Conservation (phyloP, 106 monocot genomes). For the Ottelia alismoides region DNA sequence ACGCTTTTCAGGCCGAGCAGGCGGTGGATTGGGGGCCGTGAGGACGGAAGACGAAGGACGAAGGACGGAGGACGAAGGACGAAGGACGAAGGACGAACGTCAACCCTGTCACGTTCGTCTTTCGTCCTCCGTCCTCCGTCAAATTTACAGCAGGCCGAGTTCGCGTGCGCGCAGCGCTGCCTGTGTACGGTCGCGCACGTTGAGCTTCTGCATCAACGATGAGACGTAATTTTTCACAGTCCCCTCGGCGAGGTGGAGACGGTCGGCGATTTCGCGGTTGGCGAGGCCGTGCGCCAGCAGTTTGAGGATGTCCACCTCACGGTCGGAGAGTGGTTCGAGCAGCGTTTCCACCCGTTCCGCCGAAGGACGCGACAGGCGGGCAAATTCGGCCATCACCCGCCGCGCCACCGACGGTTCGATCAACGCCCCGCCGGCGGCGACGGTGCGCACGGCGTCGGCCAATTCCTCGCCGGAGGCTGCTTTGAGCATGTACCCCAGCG, state of each 20-base stretch:
- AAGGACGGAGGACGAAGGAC: too few species aligned
- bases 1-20: too few species aligned
- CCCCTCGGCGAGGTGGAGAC: not conserved
- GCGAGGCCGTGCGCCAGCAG: not conserved
- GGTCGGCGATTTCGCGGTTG: not conserved
- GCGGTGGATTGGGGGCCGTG: too few species aligned
- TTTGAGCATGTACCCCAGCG: not conserved
- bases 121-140: too few species aligned
- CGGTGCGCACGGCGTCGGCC: not conserved
- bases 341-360: not conserved
- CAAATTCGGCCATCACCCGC: not conserved
- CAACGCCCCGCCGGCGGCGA: not conserved
- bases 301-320: not conserved
- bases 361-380: too few species aligned
- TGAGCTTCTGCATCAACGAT: not conserved
- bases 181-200: not conserved
- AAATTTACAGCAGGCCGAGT: too few species aligned
- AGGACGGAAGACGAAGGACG: too few species aligned
- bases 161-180: not conserved
- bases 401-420: not conserved
- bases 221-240: not conserved
- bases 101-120: too few species aligned
- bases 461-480: not conserved
- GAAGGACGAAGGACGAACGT: too few species aligned
- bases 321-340: not conserved